Evolutionary conservation across 805 yeast species (phyloP).

Genomic region (Spathaspora arborariae): DNA sequence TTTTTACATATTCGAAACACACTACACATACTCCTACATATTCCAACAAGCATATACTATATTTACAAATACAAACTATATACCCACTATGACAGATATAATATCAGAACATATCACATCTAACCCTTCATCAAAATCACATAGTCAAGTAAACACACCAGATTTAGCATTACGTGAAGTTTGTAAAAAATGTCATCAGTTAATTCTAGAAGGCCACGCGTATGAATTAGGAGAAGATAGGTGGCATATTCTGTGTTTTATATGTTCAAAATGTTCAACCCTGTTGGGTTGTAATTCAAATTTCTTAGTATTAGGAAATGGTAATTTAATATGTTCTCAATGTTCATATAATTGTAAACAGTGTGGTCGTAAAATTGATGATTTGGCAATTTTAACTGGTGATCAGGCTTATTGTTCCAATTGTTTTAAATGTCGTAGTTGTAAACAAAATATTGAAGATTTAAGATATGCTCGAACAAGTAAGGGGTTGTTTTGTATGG

Average conservation of each 20-base stretch:
- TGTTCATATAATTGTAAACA: conserved; percentile 89
- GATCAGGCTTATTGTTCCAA: conserved; percentile 90
- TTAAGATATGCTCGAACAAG: conserved; percentile 88
- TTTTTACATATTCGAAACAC: too few relatives aligned
- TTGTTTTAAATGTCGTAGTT: conserved; percentile 87
- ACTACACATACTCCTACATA: background rate
- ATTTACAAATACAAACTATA: background rate
- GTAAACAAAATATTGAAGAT: conserved; percentile 83
- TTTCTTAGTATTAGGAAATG: conserved; percentile 88
- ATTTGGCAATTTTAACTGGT: conserved; percentile 90
- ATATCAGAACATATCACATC: background rate
- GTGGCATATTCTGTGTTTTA: conserved; percentile 94
- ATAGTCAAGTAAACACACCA: background rate
- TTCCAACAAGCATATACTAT: background rate
- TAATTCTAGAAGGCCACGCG: conserved; percentile 87
- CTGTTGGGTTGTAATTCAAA: conserved; percentile 83
- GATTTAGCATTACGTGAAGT: conserved; percentile 11
- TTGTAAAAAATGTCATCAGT: conserved; percentile 37
- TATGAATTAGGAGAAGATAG: conserved; percentile 91
- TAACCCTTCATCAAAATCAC: background rate
- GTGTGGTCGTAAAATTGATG: conserved; percentile 85
- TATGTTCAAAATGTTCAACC: conserved; percentile 79
- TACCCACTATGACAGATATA: background rate
- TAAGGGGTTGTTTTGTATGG: conserved; percentile 89
- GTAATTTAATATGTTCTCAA: conserved; percentile 81